Percentiles rank a stretch among this genome's conserved stretches.
These are phyloP conservation scores for Clonostachys byssicola DNA, from an alignment of 2,329 filamentous ascomycete genomes.

Conservation along the genomic window DNA sequence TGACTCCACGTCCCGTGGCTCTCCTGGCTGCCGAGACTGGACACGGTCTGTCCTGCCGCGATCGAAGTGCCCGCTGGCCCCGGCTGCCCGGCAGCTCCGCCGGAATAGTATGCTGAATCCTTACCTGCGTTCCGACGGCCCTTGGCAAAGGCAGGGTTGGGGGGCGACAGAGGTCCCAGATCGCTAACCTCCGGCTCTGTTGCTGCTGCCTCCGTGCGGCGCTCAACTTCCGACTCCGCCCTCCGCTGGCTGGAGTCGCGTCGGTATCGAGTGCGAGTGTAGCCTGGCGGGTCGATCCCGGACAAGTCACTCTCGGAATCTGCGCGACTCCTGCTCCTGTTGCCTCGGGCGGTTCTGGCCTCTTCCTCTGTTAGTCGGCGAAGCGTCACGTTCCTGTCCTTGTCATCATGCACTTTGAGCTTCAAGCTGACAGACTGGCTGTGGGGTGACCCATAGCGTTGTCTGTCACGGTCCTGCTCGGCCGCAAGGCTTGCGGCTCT, in stretches of 20 bases:
- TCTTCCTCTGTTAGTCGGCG: conserved; percentile 59
- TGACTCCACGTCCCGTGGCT: conserved; percentile 52
- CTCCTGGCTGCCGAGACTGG: conserved; percentile 38
- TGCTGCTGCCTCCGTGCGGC: conserved; percentile 28
- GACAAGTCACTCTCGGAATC: conserved; percentile 54
- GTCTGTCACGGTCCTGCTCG: conserved; percentile 36
- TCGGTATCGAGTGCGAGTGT: conserved; percentile 44
- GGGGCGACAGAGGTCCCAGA: conserved; percentile 25
- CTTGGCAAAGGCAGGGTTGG: conserved; percentile 51
- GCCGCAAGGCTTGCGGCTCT: conserved; percentile 42
- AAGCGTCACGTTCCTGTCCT: conserved; percentile 56
- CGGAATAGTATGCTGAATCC: conserved; percentile 60
- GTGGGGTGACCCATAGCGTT: conserved; percentile 31
- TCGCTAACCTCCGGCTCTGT: background rate
- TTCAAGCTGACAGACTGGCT: conserved; percentile 53
- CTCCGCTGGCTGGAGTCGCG: conserved; percentile 44
- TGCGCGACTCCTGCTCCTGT: conserved; percentile 33
- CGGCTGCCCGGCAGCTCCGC: conserved; percentile 23
- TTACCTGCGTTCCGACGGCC: conserved; percentile 48
- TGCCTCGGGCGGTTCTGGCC: conserved; percentile 35
- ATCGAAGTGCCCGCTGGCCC: conserved; percentile 36
- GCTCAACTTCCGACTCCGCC: conserved; percentile 41
- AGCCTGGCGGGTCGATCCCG: conserved; percentile 46
- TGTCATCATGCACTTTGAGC: conserved; percentile 56
- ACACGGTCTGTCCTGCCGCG: conserved; percentile 33